phyloP scores from a whole-genome alignment of 495 filamentous ascomycete species.

The Clohesyomyces aquaticus region DNA sequence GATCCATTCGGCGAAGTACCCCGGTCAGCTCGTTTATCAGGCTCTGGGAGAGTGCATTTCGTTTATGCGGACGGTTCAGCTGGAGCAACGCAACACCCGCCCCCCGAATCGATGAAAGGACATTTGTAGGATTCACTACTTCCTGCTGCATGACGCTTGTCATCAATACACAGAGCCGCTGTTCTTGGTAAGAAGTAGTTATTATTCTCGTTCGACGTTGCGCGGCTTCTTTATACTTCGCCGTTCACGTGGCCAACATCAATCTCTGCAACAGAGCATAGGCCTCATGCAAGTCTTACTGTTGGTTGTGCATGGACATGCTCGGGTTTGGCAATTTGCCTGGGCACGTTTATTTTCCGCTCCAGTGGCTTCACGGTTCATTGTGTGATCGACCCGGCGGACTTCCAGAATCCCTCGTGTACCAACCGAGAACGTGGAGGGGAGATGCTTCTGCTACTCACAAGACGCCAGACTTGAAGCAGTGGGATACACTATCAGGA shows the following conservation, averaged over 20 bases:
- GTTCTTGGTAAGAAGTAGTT: constrained; percentile 2
- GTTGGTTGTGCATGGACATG: not conserved
- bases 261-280: not conserved
- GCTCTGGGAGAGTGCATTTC: constrained; percentile 28
- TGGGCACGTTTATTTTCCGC: not conserved
- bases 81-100: constrained; percentile 26
- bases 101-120: constrained; percentile 19
- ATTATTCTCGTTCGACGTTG: too few relatives aligned
- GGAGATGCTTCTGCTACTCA: not conserved
- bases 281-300: not conserved
- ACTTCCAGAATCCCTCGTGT: too few relatives aligned
- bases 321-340: not conserved
- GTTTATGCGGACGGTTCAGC: constrained; percentile 29
- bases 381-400: too few relatives aligned
- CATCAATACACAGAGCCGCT: not conserved
- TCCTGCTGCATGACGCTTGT: not conserved
- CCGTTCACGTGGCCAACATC: not conserved
- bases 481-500: not conserved
- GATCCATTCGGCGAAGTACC: constrained; percentile 13
- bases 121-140: constrained; percentile 11
- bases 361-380: not conserved
- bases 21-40: constrained; percentile 20
- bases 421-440: too few relatives aligned
- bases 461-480: not conserved
- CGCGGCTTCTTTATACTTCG: not conserved